A percentile compares a stretch with the other conserved stretches of the same genome.
Evolutionary conservation across 83 land plant species (phyloP).

Genomic region (Diphasiastrum complanatum): DNA sequence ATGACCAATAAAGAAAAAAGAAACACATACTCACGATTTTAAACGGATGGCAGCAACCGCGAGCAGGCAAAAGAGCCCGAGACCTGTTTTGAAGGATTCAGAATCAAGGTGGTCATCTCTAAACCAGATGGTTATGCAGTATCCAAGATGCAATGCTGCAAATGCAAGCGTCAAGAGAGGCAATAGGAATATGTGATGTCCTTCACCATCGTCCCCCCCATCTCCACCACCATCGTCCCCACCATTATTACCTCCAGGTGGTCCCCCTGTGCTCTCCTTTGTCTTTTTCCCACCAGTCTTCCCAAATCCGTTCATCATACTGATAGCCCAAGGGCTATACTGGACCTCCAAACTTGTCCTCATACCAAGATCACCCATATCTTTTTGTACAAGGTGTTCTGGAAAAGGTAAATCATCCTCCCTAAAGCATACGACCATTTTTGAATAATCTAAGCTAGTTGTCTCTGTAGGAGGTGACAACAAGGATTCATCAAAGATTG

Average conservation of each 20-base stretch:
- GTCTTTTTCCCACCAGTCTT: constrained; percentile 8
- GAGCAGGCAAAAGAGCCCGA: constrained; percentile 36
- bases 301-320: constrained; percentile 38
- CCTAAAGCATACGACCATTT: constrained; percentile 26
- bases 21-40: constrained; percentile 34
- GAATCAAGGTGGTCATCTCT: constrained; percentile 36
- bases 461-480: constrained; percentile 14
- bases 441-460: background rate
- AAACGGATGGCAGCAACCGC: constrained; percentile 42
- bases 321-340: constrained; percentile 37
- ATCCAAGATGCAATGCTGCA: constrained; percentile 47
- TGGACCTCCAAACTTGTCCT: constrained; percentile 28
- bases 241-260: constrained; percentile 32
- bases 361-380: constrained; percentile 18
- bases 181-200: constrained; percentile 30
- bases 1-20: too few relatives aligned
- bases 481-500: constrained; percentile 1
- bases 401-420: constrained; percentile 37
- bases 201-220: constrained; percentile 31
- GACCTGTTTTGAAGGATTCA: constrained; percentile 35
- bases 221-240: constrained; percentile 35
- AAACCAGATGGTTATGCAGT: constrained; percentile 44
- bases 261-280: constrained; percentile 36
- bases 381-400: constrained; percentile 24
- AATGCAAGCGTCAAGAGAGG: constrained; percentile 42